Conservation (phyloP, 257 asterid species). For the Plectranthus barbatus region DNA sequence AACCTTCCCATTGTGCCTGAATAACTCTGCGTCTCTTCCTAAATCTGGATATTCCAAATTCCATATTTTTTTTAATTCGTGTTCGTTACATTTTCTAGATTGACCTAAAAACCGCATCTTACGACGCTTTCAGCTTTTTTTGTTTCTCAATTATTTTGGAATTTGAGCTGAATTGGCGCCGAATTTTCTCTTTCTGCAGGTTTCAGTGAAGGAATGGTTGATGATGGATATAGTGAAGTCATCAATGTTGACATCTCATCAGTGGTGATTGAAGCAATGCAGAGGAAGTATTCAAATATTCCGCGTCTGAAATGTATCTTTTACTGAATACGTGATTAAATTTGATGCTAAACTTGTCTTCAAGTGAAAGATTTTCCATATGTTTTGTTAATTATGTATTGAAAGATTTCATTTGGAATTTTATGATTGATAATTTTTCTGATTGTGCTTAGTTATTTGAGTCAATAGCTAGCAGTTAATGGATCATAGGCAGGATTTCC, state of each 20-base stretch:
- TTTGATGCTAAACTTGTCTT: neutral
- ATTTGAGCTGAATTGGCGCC: neutral
- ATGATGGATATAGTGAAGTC: slow-evolving; percentile 54
- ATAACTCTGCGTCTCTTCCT: neutral
- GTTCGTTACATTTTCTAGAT: neutral
- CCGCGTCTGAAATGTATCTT: slow-evolving; percentile 59
- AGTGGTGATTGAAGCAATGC: slow-evolving; percentile 69
- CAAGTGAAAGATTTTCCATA: neutral
- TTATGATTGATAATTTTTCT: too few species aligned
- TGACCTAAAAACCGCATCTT: neutral
- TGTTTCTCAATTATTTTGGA: neutral
- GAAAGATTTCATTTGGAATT: too few species aligned
- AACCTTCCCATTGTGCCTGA: neutral
- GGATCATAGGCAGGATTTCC: slow-evolving; percentile 15
- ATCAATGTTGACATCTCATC: slow-evolving; percentile 61
- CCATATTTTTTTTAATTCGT: neutral
- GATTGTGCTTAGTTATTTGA: too few species aligned
- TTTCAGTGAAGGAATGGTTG: slow-evolving; percentile 63
- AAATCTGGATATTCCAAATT: neutral
- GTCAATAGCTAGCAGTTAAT: neutral
- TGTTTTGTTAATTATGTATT: too few species aligned
- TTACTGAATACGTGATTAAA: neutral
- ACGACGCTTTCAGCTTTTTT: neutral
- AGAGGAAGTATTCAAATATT: slow-evolving; percentile 36
- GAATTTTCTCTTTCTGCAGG: slow-evolving; percentile 26